Evolutionary conservation across 495 filamentous ascomycete species (phyloP).

Genomic region (Xylaria sp.): DNA sequence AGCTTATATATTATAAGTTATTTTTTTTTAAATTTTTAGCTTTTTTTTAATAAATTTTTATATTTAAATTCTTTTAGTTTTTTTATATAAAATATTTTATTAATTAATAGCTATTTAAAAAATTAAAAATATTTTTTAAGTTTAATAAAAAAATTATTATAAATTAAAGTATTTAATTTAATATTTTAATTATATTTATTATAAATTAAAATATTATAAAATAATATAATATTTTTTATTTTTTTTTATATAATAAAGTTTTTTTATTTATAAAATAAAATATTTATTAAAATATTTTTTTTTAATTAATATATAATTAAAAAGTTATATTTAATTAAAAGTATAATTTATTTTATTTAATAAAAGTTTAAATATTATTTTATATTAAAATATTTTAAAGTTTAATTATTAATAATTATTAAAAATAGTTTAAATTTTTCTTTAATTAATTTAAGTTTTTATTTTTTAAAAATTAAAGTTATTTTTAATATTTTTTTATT

Average conservation of each 20-base stretch:
- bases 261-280: background rate
- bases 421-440: too few species aligned
- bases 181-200: background rate
- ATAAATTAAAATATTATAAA: background rate
- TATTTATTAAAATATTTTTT: background rate
- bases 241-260: background rate
- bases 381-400: too few species aligned
- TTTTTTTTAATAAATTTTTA: conserved; percentile 2
- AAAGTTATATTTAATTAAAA: background rate
- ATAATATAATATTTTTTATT: background rate
- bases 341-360: too few species aligned
- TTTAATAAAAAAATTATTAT: background rate
- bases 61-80: background rate
- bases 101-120: background rate
- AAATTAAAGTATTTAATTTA: background rate
- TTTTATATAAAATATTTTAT: background rate
- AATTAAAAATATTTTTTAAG: background rate
- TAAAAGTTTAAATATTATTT: too few species aligned
- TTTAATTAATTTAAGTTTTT: background rate
- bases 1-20: background rate
- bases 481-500: background rate
- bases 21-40: background rate
- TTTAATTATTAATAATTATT: too few species aligned
- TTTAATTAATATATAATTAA: background rate
- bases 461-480: background rate